A percentile compares a stretch with the other conserved stretches of the same genome.
phyloP scores from a whole-genome alignment of 176 grass and related monocot species.

The Hordeum marinum region DNA sequence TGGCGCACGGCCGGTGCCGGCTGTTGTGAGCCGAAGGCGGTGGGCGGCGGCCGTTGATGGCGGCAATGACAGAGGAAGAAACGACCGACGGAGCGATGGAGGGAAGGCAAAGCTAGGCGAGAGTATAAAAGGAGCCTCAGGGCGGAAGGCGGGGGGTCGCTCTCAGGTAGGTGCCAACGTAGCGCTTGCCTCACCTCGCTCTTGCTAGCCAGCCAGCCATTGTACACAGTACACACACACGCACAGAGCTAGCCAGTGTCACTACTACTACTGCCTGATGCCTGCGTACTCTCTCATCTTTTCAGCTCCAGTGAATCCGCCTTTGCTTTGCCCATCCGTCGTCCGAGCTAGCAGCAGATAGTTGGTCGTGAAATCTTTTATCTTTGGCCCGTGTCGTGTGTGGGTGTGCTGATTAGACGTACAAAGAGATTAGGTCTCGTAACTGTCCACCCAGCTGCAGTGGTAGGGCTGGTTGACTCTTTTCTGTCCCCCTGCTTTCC shows the following conservation, averaged over 20 bases:
- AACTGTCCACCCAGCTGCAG: conserved; percentile 23
- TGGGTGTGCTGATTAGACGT: background rate
- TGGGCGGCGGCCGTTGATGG: background rate
- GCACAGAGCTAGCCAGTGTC: background rate
- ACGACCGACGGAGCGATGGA: background rate
- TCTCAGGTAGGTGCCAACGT: conserved; percentile 41
- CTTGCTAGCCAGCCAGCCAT: background rate
- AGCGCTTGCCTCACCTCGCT: background rate
- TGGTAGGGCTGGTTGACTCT: conserved; percentile 30
- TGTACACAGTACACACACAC: background rate
- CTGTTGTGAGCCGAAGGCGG: background rate
- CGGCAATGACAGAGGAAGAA: background rate
- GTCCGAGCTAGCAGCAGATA: too few relatives aligned
- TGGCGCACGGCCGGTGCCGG: background rate
- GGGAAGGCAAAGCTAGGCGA: conserved; percentile 8
- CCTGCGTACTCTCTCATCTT: background rate
- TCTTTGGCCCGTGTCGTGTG: background rate
- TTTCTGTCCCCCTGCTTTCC: conserved; percentile 18
- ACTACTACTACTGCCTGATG: background rate
- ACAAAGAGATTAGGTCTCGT: conserved; percentile 11
- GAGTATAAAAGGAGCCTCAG: conserved; percentile 27
- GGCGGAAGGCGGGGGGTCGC: conserved; percentile 33
- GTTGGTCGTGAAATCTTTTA: too few relatives aligned
- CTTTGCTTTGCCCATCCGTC: too few relatives aligned
- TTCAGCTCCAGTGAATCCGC: background rate